phyloP scores from a whole-genome alignment of 129 eudicot species.

The Flaveria ramosissima region DNA sequence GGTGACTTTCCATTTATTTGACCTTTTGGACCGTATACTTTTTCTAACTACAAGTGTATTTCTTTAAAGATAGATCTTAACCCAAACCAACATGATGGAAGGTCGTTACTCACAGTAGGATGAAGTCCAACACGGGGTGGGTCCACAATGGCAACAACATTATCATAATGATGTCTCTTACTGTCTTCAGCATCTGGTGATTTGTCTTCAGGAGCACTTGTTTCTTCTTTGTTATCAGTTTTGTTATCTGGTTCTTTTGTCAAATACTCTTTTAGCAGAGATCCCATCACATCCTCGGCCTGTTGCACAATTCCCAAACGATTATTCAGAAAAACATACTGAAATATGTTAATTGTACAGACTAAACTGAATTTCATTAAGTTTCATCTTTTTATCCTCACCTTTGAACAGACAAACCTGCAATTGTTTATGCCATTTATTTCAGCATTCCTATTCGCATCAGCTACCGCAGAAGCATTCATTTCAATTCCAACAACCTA shows the following conservation, averaged over 20 bases:
- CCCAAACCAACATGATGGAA: neutral
- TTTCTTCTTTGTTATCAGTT: slow-evolving; percentile 36
- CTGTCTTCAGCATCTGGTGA: slow-evolving; percentile 28
- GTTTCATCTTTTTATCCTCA: slow-evolving; percentile 29
- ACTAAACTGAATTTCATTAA: neutral
- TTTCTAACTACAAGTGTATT: too few species aligned
- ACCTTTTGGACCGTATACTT: too few species aligned
- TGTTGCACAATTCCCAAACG: slow-evolving; percentile 25
- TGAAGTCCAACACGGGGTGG: slow-evolving; percentile 99
- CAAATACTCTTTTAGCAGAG: slow-evolving; percentile 80
- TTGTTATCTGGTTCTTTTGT: slow-evolving; percentile 48
- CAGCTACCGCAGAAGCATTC: slow-evolving; percentile 98
- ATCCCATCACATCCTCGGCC: slow-evolving; percentile 96
- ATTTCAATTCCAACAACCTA: slow-evolving; percentile 98
- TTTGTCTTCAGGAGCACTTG: slow-evolving; percentile 33
- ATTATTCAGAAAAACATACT: neutral
- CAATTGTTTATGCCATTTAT: slow-evolving; percentile 87
- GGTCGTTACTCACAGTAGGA: slow-evolving; percentile 70
- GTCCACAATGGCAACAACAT: slow-evolving; percentile 92
- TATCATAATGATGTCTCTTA: slow-evolving; percentile 50
- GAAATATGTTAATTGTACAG: neutral
- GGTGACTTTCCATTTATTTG: too few species aligned
- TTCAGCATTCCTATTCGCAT: slow-evolving; percentile 94
- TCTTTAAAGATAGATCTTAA: neutral
- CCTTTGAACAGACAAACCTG: slow-evolving; percentile 92